phyloP scores from a whole-genome alignment of 495 filamentous ascomycete genomes.

The Aspergillus bridgeri region DNA sequence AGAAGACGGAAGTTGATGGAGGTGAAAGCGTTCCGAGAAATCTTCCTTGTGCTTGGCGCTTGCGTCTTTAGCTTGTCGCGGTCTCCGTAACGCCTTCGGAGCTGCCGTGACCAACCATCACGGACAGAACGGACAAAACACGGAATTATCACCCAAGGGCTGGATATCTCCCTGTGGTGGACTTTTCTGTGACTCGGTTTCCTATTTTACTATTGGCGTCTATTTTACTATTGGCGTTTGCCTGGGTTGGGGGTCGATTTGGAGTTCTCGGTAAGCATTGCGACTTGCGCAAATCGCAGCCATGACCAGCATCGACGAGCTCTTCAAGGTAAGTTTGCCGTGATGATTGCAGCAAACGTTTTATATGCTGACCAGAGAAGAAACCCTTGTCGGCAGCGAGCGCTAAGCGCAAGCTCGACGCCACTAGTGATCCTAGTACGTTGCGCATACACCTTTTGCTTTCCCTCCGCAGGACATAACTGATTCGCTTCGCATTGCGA shows the following conservation, averaged over 20 bases:
- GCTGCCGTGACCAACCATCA: conserved; percentile 20
- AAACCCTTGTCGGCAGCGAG: conserved; percentile 42
- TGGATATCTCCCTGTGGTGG: neutral
- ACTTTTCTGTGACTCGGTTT: neutral
- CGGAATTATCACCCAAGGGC: neutral
- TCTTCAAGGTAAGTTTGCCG: conserved; percentile 66
- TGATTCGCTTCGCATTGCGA: conserved; percentile 21
- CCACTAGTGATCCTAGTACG: conserved; percentile 67
- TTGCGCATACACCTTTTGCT: conserved; percentile 13
- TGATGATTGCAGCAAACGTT: neutral
- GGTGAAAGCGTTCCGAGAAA: conserved; percentile 36
- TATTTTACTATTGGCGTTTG: neutral
- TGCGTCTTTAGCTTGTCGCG: conserved; percentile 36
- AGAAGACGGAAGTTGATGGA: conserved; percentile 12
- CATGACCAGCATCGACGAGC: conserved; percentile 77
- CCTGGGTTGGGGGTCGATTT: conserved; percentile 5
- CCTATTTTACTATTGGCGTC: neutral
- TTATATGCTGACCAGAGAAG: conserved; percentile 28
- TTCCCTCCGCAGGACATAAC: conserved; percentile 4
- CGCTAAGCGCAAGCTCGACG: conserved; percentile 76
- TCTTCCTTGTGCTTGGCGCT: conserved; percentile 42
- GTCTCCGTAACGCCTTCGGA: conserved; percentile 40
- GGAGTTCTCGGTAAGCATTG: neutral
- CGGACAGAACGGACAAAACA: neutral
- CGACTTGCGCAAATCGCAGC: conserved; percentile 20